Base-by-base conservation (phyloP, 768 basidiomycete genomes). In the Trametes sanguinea region DNA sequence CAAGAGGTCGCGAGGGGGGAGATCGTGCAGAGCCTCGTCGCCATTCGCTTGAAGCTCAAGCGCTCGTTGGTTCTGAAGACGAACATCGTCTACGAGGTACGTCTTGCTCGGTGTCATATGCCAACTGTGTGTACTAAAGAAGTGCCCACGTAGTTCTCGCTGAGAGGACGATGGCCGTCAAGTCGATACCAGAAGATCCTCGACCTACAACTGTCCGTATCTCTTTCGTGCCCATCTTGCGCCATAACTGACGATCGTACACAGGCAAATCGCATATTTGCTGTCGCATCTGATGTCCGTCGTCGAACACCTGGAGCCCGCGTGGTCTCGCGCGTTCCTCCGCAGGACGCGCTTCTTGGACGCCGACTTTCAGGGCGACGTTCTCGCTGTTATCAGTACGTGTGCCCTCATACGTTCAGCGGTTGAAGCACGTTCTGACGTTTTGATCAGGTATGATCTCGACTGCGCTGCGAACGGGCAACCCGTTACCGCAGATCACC, bases 401-500 rank as follows among this genome's bases (percentile, higher is more conserved):
- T 69, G 51, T 22, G 22, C 22, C 22, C 22, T 22, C 22, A 22
- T 22, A 22, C 22, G 22, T 1, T 22, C 22, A 22, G 22, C 22
- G 22, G 22, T 22, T 22, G 54, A 37, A 30, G 33, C 46, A 46
- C 48, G 17, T 17, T 7, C 29, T 35, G 30, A 52, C 40, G 11
- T 13, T 6, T 7, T 53, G 8, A 17, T 16, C 35, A 92, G 90
- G 83, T 35, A 84, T 95, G 82, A 85, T 92, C 57, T 88, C 92
- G 0, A 87, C 86, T 0, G 82, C 91, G 7, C 76, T 95, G 16
- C 82, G 88, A 14, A 87, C 88, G 0, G 92, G 90, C 3, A 77
- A 76, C 6, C 85, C 94, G 0, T 77, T 95, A 2, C 93, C 93
- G 0, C 93, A 95, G 69, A 90, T 95, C 56, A 94, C 92, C 2